Evolutionary conservation across 352 stramenopile genomes (phyloP).

Genomic region (Lagenidium sp.): DNA sequence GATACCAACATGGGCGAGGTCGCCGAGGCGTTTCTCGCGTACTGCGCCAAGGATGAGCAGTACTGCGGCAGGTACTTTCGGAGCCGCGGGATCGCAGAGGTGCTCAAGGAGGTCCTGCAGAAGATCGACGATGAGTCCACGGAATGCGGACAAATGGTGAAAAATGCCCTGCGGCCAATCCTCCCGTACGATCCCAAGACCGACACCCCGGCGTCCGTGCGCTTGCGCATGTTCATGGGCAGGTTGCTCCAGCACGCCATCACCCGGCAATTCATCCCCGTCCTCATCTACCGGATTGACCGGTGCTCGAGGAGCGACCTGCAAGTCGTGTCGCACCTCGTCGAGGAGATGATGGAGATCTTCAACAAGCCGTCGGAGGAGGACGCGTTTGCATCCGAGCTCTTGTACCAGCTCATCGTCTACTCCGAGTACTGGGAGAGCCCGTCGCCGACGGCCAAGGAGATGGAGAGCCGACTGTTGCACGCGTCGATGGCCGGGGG

Average conservation of each 20-base stretch:
- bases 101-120: not conserved
- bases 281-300: constrained; percentile 14
- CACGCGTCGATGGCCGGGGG: constrained; percentile 7
- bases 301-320: constrained; percentile 12
- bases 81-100: not conserved
- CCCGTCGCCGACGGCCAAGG: constrained; percentile 4
- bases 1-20: constrained; percentile 5
- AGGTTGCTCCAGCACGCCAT: not conserved
- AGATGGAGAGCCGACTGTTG: not conserved
- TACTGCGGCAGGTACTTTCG: constrained; percentile 1
- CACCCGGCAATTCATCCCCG: constrained; percentile 15
- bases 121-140: not conserved
- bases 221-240: too few species aligned
- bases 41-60: constrained; percentile 1
- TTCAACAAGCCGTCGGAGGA: not conserved
- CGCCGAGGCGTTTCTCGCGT: constrained; percentile 4
- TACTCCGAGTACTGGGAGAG: constrained; percentile 17
- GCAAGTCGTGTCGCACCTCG: constrained; percentile 8
- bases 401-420: constrained; percentile 15
- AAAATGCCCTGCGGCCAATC: too few species aligned
- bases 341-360: constrained; percentile 1
- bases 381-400: constrained; percentile 4
- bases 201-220: too few species aligned
- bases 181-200: too few species aligned
- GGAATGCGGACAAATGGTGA: too few species aligned